phyloP scores from a whole-genome alignment of 2,329 filamentous ascomycete species.

The Leptographium wingfieldii region DNA sequence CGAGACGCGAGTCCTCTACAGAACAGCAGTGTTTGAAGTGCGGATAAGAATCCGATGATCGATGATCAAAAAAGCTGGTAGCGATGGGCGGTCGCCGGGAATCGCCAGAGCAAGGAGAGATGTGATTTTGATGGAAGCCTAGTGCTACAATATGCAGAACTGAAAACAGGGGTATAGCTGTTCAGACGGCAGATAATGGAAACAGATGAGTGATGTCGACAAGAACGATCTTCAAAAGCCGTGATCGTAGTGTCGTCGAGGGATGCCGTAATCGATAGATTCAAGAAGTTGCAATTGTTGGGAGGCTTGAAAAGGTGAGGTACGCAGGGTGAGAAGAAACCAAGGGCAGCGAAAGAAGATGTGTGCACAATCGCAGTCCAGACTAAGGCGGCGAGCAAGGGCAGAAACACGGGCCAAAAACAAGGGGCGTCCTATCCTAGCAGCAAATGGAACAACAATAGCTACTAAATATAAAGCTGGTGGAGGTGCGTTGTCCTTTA shows the following conservation, averaged over 20 bases:
- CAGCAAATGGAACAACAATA: not conserved
- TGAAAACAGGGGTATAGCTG: not conserved
- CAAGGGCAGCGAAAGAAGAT: slow-evolving; percentile 6
- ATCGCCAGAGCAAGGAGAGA: not conserved
- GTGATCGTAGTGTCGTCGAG: not conserved
- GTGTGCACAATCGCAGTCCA: slow-evolving; percentile 12
- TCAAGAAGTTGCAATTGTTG: not conserved
- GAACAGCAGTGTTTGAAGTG: not conserved
- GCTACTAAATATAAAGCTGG: not conserved
- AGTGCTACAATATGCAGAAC: not conserved
- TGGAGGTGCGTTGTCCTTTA: not conserved
- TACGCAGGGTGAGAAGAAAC: not conserved
- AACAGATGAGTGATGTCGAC: not conserved
- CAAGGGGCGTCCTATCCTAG: slow-evolving; percentile 5
- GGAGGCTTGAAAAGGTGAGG: not conserved
- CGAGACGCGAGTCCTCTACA: not conserved
- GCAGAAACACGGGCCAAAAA: slow-evolving; percentile 9
- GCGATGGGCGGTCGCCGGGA: not conserved
- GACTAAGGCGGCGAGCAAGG: slow-evolving; percentile 10
- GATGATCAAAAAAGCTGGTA: not conserved
- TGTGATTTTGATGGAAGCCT: not conserved
- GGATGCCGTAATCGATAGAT: not conserved
- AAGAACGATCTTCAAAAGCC: not conserved
- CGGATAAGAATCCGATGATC: not conserved
- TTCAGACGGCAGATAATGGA: not conserved